These are phyloP conservation scores for Heterobasidion occidentale DNA, from an alignment of 1,284 basidiomycete species.

Conservation along the genomic window DNA sequence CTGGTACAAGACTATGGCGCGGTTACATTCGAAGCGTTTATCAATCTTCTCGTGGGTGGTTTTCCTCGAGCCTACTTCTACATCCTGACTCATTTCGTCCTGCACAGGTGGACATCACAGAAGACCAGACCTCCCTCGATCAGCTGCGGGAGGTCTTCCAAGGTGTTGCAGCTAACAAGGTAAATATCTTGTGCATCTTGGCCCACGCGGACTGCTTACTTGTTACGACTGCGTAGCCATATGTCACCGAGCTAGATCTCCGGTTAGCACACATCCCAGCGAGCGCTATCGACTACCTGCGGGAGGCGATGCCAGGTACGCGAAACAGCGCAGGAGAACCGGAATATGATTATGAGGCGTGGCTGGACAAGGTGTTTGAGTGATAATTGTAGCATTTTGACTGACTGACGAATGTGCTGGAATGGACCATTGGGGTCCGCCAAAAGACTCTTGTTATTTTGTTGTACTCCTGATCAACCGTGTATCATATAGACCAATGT, in stretches of 20 bases:
- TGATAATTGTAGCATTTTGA: conserved; percentile 18
- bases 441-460: neutral
- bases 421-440: too few relatives aligned
- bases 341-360: conserved; percentile 71
- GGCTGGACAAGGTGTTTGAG: conserved; percentile 71
- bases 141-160: conserved; percentile 93
- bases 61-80: conserved; percentile 11
- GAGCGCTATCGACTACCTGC: conserved; percentile 77
- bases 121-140: conserved; percentile 90
- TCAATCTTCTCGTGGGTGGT: conserved; percentile 72
- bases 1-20: conserved; percentile 82
- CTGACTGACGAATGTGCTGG: neutral
- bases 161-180: conserved; percentile 88
- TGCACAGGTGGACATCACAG: conserved; percentile 82
- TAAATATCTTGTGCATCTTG: conserved; percentile 18
- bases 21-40: conserved; percentile 91
- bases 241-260: conserved; percentile 91
- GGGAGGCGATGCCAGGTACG: conserved; percentile 60
- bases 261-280: conserved; percentile 79
- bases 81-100: neutral
- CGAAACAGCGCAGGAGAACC: conserved; percentile 49
- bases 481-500: too few relatives aligned
- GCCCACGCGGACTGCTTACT: conserved; percentile 4
- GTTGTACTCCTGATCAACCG: neutral
- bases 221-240: conserved; percentile 48